Evolutionary conservation across 2,329 filamentous ascomycete species (phyloP), one percentile per base, ranked within the genome.

Genomic region (Cyclaneusma minus): DNA sequence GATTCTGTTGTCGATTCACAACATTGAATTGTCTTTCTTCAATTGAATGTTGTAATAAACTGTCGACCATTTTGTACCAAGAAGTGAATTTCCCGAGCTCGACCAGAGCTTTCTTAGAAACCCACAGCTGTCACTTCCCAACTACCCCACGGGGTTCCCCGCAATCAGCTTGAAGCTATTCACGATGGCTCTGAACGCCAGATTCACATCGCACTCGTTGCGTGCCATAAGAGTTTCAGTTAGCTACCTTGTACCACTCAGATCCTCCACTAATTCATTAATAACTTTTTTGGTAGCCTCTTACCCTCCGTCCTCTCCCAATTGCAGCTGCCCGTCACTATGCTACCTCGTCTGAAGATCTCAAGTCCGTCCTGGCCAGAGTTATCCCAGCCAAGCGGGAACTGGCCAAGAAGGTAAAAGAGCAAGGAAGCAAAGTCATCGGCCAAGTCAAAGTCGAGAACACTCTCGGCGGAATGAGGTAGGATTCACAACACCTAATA

Each of bases 381-480:
- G 69, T 73, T 32, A 92, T 98, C 42, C 89, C 89, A 17, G 83
- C 74, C 35, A 95, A 95, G 62, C 74, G 85, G 27, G 87, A 93
- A 53, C 74, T 94, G 12, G 60, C 95, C 44, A 89, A 93, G 58
- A 80, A 85, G 54, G 81, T 95, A 58, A 95, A 94, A 62, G 69
- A 76, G 31, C 72, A 87, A 50, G 67, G 70, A 27, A 69, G 75
- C 44, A 89, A 85, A 54, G 73, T 75, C 33, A 75, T 95, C 43
- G 87, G 87, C 30, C 81, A 93, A 44, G 74, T 95, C 54, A 93
- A 87, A 63, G 71, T 95, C 23, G 81, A 87, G 55, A 93, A 89
- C 56, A 82, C 82, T 13, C 71, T 95, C 41, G 89, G 89, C 43
- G 89, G 89, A 46, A 95, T 95, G 89, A 80, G 85, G 59, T 66